These are phyloP conservation scores for Stephania cephalantha DNA, from an alignment of 164 flowering plant genomes.

Conservation along the genomic window DNA sequence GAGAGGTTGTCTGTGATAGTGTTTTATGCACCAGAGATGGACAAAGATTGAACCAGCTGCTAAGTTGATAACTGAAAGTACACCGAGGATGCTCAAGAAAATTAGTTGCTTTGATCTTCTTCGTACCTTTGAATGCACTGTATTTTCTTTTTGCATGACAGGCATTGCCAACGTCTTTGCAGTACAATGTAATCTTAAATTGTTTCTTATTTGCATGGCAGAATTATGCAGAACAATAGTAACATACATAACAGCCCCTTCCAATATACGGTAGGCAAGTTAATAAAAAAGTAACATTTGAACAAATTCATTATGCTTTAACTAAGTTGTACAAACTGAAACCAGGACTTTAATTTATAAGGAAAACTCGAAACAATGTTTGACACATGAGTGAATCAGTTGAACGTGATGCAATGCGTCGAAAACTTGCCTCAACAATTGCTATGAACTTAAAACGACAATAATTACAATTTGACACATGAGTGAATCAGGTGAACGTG, in stretches of 20 bases:
- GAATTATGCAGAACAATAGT: too few species aligned
- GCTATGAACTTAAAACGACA: background rate
- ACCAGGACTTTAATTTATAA: too few species aligned
- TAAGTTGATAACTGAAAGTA: slow-evolving; percentile 24
- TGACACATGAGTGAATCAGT: background rate
- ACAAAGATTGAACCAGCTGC: slow-evolving; percentile 37
- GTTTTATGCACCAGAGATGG: slow-evolving; percentile 24
- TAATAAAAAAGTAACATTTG: background rate
- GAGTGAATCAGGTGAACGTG: background rate
- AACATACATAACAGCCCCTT: too few species aligned
- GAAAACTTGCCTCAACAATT: background rate
- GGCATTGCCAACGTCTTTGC: too few species aligned
- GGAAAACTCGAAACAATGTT: background rate
- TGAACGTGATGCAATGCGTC: background rate
- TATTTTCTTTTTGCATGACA: background rate
- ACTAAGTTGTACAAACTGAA: background rate
- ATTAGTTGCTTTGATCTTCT: background rate
- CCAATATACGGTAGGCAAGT: too few species aligned
- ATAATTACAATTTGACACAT: background rate
- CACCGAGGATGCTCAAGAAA: slow-evolving; percentile 7
- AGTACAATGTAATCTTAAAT: background rate
- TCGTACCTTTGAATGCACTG: background rate
- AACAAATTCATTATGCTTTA: background rate
- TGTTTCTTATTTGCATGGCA: background rate
- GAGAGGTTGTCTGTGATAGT: slow-evolving; percentile 36